Evolutionary conservation across 2,329 filamentous ascomycete genomes (phyloP), one percentile per base, ranked within the genome.

Genomic region (Paecilomyces sp.): DNA sequence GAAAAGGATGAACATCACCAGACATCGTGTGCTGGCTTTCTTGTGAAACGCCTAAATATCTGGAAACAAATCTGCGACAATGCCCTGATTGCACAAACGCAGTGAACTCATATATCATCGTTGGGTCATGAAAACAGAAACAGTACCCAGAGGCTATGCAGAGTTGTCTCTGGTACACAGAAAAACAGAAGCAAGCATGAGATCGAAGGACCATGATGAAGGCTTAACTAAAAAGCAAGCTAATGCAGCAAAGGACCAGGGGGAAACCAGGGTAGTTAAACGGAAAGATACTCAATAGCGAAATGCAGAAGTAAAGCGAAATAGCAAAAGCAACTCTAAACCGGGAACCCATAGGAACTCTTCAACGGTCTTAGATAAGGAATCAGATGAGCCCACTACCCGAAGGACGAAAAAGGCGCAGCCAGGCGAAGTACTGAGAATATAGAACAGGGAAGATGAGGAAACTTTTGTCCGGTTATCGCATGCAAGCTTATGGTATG

Each of bases 261-360:
- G 41, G 41, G n/a, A 15, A 47, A 22, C 41, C 15, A n/a, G 41
- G 41, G n/a, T 47, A 47, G 41, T 47, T 18, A 47, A 47, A 33
- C 31, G 31, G n/a, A n/a, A 8, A 47, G 18, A 47, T 22, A 47
- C 7, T n/a, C n/a, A 47, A 18, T 8, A 47, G 4, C 41, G 15
- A 47, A 47, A 47, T 47, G 41, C 18, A 47, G 41, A 18, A 18
- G 41, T 47, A 53, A 54, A 13, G 6, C 25, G 18, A 54, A 55
- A 54, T 54, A 28, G 33, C n/a, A 25, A 24, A 18, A 52, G 24
- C 31, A 25, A 24, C 51, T 53, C 51, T 13, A 30, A 25, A 34
- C 53, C 25, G 57, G 54, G 47, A 55, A 55, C 54, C 52, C 18
- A 22, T 31, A 55, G 54, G 54, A 55, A 55, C n/a, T 13, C 30